Percentiles rank a stretch among this genome's conserved stretches.
Evolutionary conservation across 768 basidiomycete species (phyloP).

Genomic region (Lactarius quietus): DNA sequence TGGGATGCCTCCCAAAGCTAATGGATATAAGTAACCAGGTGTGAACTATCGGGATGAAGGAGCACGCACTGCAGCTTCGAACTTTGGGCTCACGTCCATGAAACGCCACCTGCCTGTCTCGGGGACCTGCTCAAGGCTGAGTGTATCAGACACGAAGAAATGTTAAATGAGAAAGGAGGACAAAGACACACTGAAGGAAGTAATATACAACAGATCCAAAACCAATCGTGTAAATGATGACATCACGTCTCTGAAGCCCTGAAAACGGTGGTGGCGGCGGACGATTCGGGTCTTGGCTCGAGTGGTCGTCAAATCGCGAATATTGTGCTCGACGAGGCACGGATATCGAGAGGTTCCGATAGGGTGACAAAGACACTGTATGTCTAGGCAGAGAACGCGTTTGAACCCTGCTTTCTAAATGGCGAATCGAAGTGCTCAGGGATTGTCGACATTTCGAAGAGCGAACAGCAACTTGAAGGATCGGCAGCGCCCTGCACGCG

Average conservation of each 20-base stretch:
- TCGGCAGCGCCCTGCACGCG: neutral
- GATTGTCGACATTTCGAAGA: neutral
- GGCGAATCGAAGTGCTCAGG: neutral
- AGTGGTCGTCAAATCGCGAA: conserved; percentile 20
- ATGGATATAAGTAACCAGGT: neutral
- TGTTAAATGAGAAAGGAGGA: neutral
- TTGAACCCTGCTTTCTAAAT: neutral
- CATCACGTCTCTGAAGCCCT: conserved; percentile 4
- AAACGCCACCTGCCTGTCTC: conserved; percentile 88
- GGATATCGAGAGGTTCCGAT: conserved; percentile 2
- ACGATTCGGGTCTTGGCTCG: conserved; percentile 4
- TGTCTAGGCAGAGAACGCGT: neutral
- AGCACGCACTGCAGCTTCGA: conserved; percentile 51
- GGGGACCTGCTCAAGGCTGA: conserved; percentile 77
- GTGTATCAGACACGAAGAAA: neutral
- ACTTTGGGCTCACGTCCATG: conserved; percentile 65
- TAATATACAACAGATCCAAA: conserved; percentile 30
- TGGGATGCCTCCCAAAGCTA: conserved; percentile 45
- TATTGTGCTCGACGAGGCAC: conserved; percentile 18
- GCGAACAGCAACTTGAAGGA: neutral
- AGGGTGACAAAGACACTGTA: neutral
- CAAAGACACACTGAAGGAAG: conserved; percentile 32
- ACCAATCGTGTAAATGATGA: conserved; percentile 25
- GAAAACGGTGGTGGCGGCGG: neutral
- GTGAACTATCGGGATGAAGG: neutral